Percentiles rank a stretch among this genome's conserved stretches.
phyloP scores from a whole-genome alignment of 116 monocot species.

The Papilionanthe hybrid region DNA sequence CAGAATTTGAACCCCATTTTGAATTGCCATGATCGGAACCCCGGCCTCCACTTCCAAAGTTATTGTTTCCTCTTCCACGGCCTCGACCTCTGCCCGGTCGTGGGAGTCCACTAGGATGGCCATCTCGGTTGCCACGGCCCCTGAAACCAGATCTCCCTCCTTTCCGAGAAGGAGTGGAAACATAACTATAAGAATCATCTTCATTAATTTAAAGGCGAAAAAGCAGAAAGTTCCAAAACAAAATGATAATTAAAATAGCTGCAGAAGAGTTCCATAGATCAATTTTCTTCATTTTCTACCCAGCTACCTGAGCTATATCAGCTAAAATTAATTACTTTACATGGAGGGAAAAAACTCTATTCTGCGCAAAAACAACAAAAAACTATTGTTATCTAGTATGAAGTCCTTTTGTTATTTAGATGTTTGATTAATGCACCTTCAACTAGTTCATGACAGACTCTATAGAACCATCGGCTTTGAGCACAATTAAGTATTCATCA shows the following conservation, averaged over 20 bases:
- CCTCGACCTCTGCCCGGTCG: constrained; percentile 56
- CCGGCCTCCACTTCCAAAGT: constrained; percentile 23
- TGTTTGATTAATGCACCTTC: too few relatives aligned
- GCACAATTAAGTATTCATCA: too few relatives aligned
- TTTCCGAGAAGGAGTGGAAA: constrained; percentile 13
- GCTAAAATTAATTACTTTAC: too few relatives aligned
- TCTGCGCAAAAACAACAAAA: too few relatives aligned
- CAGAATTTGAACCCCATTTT: constrained; percentile 10
- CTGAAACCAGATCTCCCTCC: constrained; percentile 62
- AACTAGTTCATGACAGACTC: too few relatives aligned
- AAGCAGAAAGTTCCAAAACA: not conserved
- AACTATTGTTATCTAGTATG: too few relatives aligned
- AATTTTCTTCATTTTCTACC: too few relatives aligned
- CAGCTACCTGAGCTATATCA: too few relatives aligned
- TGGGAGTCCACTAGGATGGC: constrained; percentile 56
- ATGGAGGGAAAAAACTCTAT: too few relatives aligned
- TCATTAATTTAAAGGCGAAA: not conserved
- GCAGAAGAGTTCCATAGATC: not conserved
- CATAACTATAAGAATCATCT: not conserved
- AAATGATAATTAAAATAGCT: not conserved
- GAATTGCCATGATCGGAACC: constrained; percentile 28
- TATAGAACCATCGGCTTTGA: too few relatives aligned
- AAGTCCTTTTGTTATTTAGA: too few relatives aligned
- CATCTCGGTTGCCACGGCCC: constrained; percentile 35
- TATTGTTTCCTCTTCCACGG: constrained; percentile 42